Evolutionary conservation across 2,329 filamentous ascomycete genomes (phyloP), one percentile per base, ranked within the genome.

Genomic region (Colletotrichum sp.): DNA sequence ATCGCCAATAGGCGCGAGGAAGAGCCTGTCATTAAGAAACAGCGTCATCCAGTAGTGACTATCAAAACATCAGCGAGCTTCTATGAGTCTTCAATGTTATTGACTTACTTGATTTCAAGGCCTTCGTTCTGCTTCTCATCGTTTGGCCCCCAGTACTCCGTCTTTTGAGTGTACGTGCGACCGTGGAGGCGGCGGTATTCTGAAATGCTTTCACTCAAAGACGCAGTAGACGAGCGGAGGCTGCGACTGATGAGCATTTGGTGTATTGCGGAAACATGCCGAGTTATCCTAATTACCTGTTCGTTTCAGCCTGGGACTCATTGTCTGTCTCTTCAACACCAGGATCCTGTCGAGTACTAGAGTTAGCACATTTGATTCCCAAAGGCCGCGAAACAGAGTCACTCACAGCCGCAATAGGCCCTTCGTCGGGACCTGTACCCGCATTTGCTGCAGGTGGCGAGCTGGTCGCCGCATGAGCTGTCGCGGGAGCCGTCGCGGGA

Each of bases 1-100:
- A 10, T 80, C 70, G 21, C 78, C 77, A 4, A 87, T 80, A 3
- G 85, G 86, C 3, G 86, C 83, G 2, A 86, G 78, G 70, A 82
- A 84, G 5, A 87, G 80, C 21, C 81, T 81, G 18, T 83, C 82
- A 8, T 80, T 80, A 1, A 85, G 78, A n/a, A 83, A 78, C n/a
- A 85, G 30, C 3, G 72, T 68, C 24, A 71, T 38, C 70, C 60
- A 70, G 32, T 65, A 65, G n/a, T 71, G 70, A 18, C 71, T 72
- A n/a, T n/a, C 8, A 0, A 8, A 2, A 34, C 21, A 18, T 61
- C 28, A 61, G 58, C 16, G 1, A 58, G 13, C 6, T 8, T 4
- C 58, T 13, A 32, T 16, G 18, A 36, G 60, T 28, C 24, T 58
- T 21, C 2, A 18, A 24, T n/a, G 7, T 60, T 9, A 30, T 38